Evolutionary conservation across 2,329 filamentous ascomycete species (phyloP).

Genomic region (Claviceps humidiphila): DNA sequence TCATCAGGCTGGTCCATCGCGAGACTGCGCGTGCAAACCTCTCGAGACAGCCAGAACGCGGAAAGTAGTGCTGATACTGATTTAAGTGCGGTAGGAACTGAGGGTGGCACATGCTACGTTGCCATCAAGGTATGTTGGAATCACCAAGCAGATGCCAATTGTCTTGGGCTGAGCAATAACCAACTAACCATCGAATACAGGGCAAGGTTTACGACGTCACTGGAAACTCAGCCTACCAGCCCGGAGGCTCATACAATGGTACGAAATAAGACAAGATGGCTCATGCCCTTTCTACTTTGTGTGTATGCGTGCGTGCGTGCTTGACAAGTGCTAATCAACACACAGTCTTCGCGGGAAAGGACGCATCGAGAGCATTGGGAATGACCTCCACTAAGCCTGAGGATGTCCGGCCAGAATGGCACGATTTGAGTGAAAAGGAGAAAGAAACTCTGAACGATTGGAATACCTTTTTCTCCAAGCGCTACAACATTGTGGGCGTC

Average conservation of each 20-base stretch:
- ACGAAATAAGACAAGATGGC: constrained; percentile 17
- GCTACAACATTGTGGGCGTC: constrained; percentile 78
- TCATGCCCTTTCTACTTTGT: no score
- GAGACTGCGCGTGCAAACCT: not conserved
- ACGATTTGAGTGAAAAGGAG: constrained; percentile 71
- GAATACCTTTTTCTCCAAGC: constrained; percentile 91
- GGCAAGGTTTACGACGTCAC: constrained; percentile 91
- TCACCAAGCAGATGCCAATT: not conserved
- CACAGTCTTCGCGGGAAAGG: constrained; percentile 87
- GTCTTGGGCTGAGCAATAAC: not conserved
- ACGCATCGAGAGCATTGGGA: constrained; percentile 83
- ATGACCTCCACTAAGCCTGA: constrained; percentile 76
- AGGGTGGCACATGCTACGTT: constrained; percentile 53
- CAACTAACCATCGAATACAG: constrained; percentile 27
- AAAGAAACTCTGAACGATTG: constrained; percentile 79
- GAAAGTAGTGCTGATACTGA: not conserved
- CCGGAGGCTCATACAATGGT: constrained; percentile 79
- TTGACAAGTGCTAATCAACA: not conserved
- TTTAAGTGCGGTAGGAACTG: constrained; percentile 34
- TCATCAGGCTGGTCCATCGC: not conserved
- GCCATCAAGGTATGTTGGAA: constrained; percentile 50
- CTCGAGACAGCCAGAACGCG: not conserved
- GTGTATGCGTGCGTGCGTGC: no score
- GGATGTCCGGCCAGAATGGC: constrained; percentile 73
- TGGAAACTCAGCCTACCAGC: constrained; percentile 74